Base-by-base conservation (phyloP, 345 rosid genomes). In the Eucalyptus sp. region DNA sequence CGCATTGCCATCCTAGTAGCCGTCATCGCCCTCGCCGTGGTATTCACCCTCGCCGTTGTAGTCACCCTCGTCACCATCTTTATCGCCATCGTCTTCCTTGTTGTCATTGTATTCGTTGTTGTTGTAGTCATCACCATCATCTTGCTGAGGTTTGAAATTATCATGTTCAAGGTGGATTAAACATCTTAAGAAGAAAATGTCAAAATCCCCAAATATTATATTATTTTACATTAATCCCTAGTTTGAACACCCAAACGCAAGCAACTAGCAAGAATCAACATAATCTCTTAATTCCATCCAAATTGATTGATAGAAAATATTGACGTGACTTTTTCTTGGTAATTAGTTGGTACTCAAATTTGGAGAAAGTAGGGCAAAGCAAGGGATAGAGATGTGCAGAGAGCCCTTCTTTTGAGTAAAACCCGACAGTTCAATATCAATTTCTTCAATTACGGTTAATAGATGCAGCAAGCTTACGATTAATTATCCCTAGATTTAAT, bases 91-190 rank as follows among this genome's bases (percentile, higher is more conserved):
- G 3, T 90, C 97, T 3, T 93, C 96, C 0, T 89, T 94, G 0
- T 91, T 93, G 2, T 92, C 96, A 0, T 92, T 95, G 1, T 91
- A 94, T 3, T 90, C 93, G 94, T 93, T 95, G 9, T 91, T 93
- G 0, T 22, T 56, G 62, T 10, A 10, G 29, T 22, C 62, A 56
- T 50, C 52, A 15, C 52, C 52, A 1, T 15, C 52, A 50, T 50
- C 52, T 50, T 50, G 52, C 6, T 50, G 3, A 50, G 52, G 52
- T 5, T 50, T 50, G 52, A 50, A 50, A 50, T 5, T 15, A 50
- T 5, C 52, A 50, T 14, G 17, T 5, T 50, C 6, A 5, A 14
- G 3, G 17, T 13, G 52, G 52, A 50, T 5, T 50, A 14, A 15
- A 50, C 16, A 50, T 50, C 52, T 50, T 50, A 14, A 5, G 18